Percentiles rank a stretch among this genome's conserved stretches.
Conservation (phyloP, 495 filamentous ascomycete species). For the Daldinia decipiens region DNA sequence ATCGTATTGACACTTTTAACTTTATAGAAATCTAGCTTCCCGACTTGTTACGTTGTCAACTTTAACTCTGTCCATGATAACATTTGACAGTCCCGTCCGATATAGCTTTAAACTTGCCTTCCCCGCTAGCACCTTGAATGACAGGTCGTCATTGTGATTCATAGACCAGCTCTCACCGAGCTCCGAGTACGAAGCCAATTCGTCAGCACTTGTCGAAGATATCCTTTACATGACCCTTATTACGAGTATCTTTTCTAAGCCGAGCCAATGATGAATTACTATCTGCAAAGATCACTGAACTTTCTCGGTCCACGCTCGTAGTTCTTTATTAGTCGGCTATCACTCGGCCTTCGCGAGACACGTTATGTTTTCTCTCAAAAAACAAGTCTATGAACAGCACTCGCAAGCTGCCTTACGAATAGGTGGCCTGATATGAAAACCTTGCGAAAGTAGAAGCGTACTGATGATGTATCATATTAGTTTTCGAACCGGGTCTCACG, state of each 20-base stretch:
- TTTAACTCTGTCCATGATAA: slow-evolving; percentile 27
- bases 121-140: slow-evolving; percentile 20
- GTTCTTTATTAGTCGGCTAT: not conserved
- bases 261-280: slow-evolving; percentile 8
- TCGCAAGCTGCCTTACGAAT: not conserved
- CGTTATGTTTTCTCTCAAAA: not conserved
- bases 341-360: not conserved
- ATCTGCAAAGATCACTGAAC: slow-evolving; percentile 4
- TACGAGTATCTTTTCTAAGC: not conserved
- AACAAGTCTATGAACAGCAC: not conserved
- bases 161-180: not conserved
- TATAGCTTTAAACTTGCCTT: slow-evolving; percentile 22
- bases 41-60: slow-evolving; percentile 35
- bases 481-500: not conserved
- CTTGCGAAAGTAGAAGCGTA: not conserved
- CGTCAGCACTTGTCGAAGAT: slow-evolving; percentile 20
- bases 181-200: slow-evolving; percentile 11
- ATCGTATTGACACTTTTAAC: not conserved
- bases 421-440: not conserved
- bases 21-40: slow-evolving; percentile 16
- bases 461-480: not conserved
- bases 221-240: slow-evolving; percentile 17
- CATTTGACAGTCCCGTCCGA: slow-evolving; percentile 31
- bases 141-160: slow-evolving; percentile 37
- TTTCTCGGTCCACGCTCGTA: slow-evolving; percentile 3